Percentiles rank a stretch among this genome's conserved stretches.
Evolutionary conservation across 345 rosid species (phyloP).

Genomic region (Pistacia integerrima): DNA sequence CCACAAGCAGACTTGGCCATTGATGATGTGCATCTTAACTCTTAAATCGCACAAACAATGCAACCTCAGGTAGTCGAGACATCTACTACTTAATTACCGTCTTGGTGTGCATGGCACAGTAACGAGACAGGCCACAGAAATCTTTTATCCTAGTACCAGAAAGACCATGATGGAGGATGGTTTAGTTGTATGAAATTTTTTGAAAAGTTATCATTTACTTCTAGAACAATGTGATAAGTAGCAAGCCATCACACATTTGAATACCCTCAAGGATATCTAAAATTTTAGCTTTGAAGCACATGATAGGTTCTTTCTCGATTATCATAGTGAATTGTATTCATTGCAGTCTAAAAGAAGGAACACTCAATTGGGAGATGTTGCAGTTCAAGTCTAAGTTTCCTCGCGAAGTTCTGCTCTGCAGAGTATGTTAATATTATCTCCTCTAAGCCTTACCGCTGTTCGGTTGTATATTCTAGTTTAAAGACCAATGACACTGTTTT

Average conservation of each 20-base stretch:
- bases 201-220: no score
- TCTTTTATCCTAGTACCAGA: no score
- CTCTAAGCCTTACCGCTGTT: not conserved
- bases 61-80: no score
- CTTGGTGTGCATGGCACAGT: no score
- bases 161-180: no score
- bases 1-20: not conserved
- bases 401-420: slow-evolving; percentile 92
- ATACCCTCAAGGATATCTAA: not conserved
- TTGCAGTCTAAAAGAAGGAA: slow-evolving; percentile 88
- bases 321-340: slow-evolving; percentile 18
- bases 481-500: not conserved
- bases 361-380: slow-evolving; percentile 87
- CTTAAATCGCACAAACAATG: no score
- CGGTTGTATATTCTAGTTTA: not conserved
- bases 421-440: slow-evolving; percentile 49
- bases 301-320: not conserved
- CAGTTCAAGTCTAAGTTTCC: slow-evolving; percentile 95
- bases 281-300: not conserved
- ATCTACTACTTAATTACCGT: no score
- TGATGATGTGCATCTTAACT: not conserved
- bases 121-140: no score
- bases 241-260: no score
- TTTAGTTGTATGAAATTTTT: no score
- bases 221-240: no score